Evolutionary conservation across 2,329 filamentous ascomycete species (phyloP).

Genomic region (Penicillium griseofulvum): DNA sequence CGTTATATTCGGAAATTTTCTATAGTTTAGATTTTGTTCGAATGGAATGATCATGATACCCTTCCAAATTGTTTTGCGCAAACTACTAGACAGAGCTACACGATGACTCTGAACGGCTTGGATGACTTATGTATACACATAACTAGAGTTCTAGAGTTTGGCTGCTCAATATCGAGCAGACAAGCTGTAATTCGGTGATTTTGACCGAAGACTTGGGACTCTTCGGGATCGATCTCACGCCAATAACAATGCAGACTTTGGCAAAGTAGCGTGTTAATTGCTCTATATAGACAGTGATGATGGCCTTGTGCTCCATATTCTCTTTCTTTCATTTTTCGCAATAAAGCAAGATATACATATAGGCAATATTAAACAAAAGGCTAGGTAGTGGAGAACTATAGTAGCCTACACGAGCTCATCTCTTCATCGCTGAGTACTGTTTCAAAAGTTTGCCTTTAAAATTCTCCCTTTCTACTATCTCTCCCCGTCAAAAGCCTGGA

Average conservation of each 20-base stretch:
- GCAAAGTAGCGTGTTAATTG: not conserved
- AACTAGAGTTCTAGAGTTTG: not conserved
- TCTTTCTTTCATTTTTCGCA: not conserved
- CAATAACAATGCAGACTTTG: not conserved
- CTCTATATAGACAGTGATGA: too few species aligned
- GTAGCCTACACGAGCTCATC: not conserved
- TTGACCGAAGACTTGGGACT: not conserved
- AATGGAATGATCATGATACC: constrained; percentile 14
- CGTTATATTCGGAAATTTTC: constrained; percentile 3
- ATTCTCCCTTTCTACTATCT: not conserved
- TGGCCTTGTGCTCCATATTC: not conserved
- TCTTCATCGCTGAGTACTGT: not conserved
- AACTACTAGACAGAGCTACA: not conserved
- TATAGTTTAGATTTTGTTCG: constrained; percentile 2
- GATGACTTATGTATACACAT: not conserved
- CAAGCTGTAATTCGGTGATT: not conserved
- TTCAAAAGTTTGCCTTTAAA: not conserved
- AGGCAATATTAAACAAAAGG: not conserved
- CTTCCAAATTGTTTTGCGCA: not conserved
- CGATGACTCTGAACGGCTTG: not conserved
- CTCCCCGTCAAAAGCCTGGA: not conserved
- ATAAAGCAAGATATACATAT: not conserved
- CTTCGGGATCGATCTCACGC: not conserved
- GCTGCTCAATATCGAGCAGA: not conserved
- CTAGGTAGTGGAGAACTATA: not conserved